Conservation (phyloP, 805 yeast species). For the Candida nonsorbophila region DNA sequence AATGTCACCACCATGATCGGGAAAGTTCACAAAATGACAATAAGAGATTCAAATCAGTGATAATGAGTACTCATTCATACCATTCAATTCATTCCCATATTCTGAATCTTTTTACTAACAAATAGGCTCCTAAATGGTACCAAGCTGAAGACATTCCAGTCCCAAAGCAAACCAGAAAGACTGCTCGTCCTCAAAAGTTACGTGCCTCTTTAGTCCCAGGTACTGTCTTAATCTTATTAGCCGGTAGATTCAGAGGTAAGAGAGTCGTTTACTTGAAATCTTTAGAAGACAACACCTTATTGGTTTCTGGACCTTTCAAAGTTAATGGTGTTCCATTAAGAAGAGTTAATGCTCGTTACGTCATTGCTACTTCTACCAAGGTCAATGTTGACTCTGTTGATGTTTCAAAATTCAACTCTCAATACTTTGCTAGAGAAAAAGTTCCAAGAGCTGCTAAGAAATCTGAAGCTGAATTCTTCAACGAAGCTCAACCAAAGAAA, state of each 20-base stretch:
- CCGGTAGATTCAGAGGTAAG: constrained; percentile 99
- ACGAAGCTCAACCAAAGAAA: constrained; percentile 70
- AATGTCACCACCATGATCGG: no score
- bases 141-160: constrained; percentile 87
- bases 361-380: constrained; percentile 96
- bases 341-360: constrained; percentile 98
- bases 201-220: constrained; percentile 97
- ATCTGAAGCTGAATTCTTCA: constrained; percentile 90
- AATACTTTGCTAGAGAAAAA: constrained; percentile 96
- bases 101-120: constrained; percentile 11
- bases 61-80: no score
- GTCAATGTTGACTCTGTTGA: constrained; percentile 76
- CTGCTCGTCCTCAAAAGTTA: constrained; percentile 88
- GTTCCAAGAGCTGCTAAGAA: constrained; percentile 71
- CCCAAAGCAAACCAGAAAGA: constrained; percentile 85
- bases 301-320: constrained; percentile 99
- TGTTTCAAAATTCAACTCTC: constrained; percentile 86
- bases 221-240: constrained; percentile 92
- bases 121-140: constrained; percentile 84
- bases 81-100: no score
- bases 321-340: constrained; percentile 99
- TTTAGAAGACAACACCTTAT: constrained; percentile 95
- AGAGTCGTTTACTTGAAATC: constrained; percentile 97
- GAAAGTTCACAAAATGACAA: no score
- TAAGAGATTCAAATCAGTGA: no score